These are phyloP conservation scores for Fraxinus nigra DNA, from an alignment of 305 asterid genomes.

Conservation along the genomic window DNA sequence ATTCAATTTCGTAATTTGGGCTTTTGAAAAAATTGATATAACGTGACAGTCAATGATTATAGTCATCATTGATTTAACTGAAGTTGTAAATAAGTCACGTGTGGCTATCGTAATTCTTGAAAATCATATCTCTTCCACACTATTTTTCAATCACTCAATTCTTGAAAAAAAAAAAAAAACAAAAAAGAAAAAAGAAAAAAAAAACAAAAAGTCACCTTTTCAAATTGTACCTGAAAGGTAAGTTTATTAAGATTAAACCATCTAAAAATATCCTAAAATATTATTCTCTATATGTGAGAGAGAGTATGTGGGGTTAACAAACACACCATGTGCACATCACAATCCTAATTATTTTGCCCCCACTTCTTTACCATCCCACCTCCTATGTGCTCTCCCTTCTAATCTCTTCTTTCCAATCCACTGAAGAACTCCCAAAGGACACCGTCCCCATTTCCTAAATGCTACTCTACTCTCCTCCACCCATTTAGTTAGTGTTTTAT, in stretches of 20 bases:
- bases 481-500: not conserved
- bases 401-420: not conserved
- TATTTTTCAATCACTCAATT: too few relatives aligned
- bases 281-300: not conserved
- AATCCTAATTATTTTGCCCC: conserved; percentile 12
- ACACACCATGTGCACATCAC: conserved; percentile 25
- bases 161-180: too few relatives aligned
- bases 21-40: too few relatives aligned
- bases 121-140: too few relatives aligned
- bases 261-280: not conserved
- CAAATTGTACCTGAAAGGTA: not conserved
- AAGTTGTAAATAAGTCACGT: too few relatives aligned
- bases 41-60: not conserved
- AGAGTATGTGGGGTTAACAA: conserved; percentile 11
- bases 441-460: not conserved
- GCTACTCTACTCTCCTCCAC: not conserved
- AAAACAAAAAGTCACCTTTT: too few relatives aligned
- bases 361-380: not conserved
- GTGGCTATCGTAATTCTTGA: not conserved
- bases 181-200: too few relatives aligned
- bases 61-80: not conserved
- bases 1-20: not conserved
- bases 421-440: not conserved
- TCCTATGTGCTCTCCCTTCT: not conserved
- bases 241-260: not conserved